Evolutionary conservation across 2,329 filamentous ascomycete genomes (phyloP), one percentile per base, ranked within the genome.

Genomic region (Juglanconis sp.): DNA sequence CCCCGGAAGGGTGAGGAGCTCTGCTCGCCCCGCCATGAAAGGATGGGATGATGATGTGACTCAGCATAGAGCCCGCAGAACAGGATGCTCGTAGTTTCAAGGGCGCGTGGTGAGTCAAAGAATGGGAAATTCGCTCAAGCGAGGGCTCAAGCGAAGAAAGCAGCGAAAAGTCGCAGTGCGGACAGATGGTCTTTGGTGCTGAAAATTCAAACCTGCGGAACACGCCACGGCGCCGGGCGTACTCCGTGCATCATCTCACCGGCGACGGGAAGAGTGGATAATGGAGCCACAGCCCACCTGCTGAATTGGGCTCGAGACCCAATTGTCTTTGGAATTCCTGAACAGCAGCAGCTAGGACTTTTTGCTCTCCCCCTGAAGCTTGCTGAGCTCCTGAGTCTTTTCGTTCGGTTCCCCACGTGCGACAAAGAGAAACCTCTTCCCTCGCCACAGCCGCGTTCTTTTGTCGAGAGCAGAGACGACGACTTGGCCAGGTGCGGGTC

Each of bases 141-240:
- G n/a, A n/a, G n/a, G n/a, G 17, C 17, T 24, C 17, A 38, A 62
- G 60, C 60, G 60, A 62, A 31, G 48, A 62, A 60, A 60, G 60
- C 48, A 62, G 60, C 60, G 60, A 60, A 48, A 32, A 35, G 4
- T 50, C 17, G 50, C 34, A 31, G 24, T n/a, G 36, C 17, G 4
- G 10, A 13, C 53, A 17, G 7, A 5, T 38, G 34, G 40, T 36
- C 50, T 54, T 49, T 48, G 17, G 53, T 36, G 40, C 7, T 3
- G 11, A 61, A 53, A 55, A 59, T 42, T 34, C 36, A 17, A 50
- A 24, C 47, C 38, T 42, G 8, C 31, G 31, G n/a, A 59, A 42
- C 51, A 61, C 59, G 59, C 59, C 59, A 61, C 59, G 55, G 49
- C 54, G 13, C 30, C 56, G 56, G 56, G 38, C 56, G 56, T 15